Conservation (phyloP, 2,329 filamentous ascomycete genomes). For the Paraconiothyrium sp. region DNA sequence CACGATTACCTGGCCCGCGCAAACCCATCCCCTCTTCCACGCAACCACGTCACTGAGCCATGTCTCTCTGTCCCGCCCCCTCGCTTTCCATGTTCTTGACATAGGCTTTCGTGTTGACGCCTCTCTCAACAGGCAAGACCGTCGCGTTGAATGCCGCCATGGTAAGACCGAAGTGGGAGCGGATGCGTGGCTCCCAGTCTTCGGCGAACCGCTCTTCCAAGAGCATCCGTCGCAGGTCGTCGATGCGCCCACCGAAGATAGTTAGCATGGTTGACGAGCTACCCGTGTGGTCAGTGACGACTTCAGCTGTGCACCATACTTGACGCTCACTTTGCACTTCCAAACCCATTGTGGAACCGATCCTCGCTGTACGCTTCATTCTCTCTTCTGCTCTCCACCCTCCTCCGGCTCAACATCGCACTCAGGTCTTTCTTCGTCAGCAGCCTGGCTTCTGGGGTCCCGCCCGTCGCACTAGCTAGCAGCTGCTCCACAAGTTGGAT, state of each 20-base stretch:
- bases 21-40: neutral
- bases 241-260: constrained; percentile 51
- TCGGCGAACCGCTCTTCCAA: constrained; percentile 53
- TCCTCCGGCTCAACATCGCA: constrained; percentile 42
- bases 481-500: constrained; percentile 47
- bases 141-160: constrained; percentile 56
- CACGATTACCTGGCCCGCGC: neutral
- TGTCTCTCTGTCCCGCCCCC: neutral
- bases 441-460: constrained; percentile 34
- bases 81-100: neutral
- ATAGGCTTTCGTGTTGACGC: constrained; percentile 30
- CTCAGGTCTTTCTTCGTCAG: constrained; percentile 52
- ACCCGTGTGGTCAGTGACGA: too few relatives aligned
- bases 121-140: constrained; percentile 51
- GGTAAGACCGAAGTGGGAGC: constrained; percentile 50
- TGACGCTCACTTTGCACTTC: constrained; percentile 49
- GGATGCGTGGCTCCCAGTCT: constrained; percentile 53
- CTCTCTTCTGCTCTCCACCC: constrained; percentile 46
- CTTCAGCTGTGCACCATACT: too few relatives aligned
- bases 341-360: constrained; percentile 53
- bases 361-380: constrained; percentile 50
- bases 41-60: neutral
- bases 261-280: constrained; percentile 56
- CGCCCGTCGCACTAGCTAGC: constrained; percentile 48
- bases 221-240: constrained; percentile 53